These are phyloP conservation scores for Pisolithus tinctorius DNA, from an alignment of 768 basidiomycete species.

Conservation along the genomic window DNA sequence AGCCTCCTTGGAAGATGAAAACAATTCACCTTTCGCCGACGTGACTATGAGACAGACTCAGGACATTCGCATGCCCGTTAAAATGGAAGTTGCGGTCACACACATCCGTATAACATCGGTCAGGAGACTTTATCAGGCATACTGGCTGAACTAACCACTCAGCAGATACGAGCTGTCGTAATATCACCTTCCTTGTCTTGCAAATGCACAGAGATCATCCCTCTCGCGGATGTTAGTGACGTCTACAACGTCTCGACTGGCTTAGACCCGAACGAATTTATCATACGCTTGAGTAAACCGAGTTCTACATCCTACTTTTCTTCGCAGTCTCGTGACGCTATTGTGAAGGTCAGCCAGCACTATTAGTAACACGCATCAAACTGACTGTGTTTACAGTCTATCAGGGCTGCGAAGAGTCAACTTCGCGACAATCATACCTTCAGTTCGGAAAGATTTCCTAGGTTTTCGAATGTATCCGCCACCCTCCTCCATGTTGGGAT, in stretches of 20 bases:
- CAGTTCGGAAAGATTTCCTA: conserved; percentile 58
- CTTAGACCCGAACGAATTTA: conserved; percentile 72
- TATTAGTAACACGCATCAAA: no score
- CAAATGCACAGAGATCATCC: conserved; percentile 77
- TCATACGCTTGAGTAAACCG: conserved; percentile 67
- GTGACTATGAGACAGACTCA: conserved; percentile 62
- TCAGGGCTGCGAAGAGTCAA: conserved; percentile 69
- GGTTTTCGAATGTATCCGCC: conserved; percentile 80
- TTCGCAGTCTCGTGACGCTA: conserved; percentile 57
- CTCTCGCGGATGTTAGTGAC: conserved; percentile 77
- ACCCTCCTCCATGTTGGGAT: conserved; percentile 84
- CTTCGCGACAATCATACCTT: conserved; percentile 49
- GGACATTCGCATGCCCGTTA: conserved; percentile 66
- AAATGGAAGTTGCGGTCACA: conserved; percentile 56
- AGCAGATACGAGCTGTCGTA: conserved; percentile 60
- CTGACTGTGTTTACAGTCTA: conserved; percentile 37
- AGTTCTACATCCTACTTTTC: conserved; percentile 73
- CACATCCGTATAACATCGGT: conserved; percentile 77
- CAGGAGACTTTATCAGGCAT: not conserved
- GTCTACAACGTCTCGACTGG: conserved; percentile 77
- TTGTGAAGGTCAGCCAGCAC: conserved; percentile 55
- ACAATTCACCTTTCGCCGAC: conserved; percentile 44
- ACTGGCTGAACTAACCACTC: conserved; percentile 4
- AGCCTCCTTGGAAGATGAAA: conserved; percentile 63
- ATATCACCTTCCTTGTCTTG: conserved; percentile 65